Base-by-base conservation (phyloP, 352 stramenopile genomes). In the Phytophthora gonapodyides region DNA sequence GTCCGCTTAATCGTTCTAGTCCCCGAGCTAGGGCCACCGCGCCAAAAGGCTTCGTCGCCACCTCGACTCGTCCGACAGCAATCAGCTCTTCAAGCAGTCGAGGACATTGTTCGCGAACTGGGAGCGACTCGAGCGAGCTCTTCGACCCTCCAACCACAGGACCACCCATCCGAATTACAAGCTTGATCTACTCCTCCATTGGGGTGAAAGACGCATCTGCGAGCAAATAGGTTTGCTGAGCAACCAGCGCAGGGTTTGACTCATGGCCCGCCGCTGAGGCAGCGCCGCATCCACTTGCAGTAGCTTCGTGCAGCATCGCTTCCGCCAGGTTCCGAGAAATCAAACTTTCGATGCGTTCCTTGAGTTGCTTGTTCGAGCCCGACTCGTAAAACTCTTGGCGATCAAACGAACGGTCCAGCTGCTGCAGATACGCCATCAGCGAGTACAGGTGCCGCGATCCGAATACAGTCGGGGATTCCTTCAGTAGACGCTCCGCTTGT, bases 331-430 rank as follows among this genome's bases (percentile, higher is more conserved):
- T 88, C 40, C 69, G 72, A 46, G 78, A 72, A 45, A 87, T 64
- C 17, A 89, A 68, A 41, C 44, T 74, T 57, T 89, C 65, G 15
- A 89, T 73, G 11, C 73, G 69, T 34, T 70, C 57, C 47, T 88
- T 84, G 9, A 88, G 56, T 47, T 83, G 72, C n/a, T 64, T 46
- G 42, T 88, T 87, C 4, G 57, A 69, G 11, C 67, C 54, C 30
- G 64, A 66, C 8, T 69, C 55, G 52, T 77, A 75, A 40, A 88
- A 88, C 30, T 79, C 52, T 19, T 70, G 52, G n/a, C 60, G 57
- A 41, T 89, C 78, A 66, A 94, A 90, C 19, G 82, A 75, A 40
- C 82, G 80, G 36, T 91, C 78, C 30, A 91, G 67, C 42, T 80
- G 71, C 56, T 83, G 69, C 8, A 94, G 42, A 27, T 87, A 91